These are phyloP conservation scores for Musa acuminata DNA, from an alignment of 176 grass and related monocot genomes.

Conservation along the genomic window DNA sequence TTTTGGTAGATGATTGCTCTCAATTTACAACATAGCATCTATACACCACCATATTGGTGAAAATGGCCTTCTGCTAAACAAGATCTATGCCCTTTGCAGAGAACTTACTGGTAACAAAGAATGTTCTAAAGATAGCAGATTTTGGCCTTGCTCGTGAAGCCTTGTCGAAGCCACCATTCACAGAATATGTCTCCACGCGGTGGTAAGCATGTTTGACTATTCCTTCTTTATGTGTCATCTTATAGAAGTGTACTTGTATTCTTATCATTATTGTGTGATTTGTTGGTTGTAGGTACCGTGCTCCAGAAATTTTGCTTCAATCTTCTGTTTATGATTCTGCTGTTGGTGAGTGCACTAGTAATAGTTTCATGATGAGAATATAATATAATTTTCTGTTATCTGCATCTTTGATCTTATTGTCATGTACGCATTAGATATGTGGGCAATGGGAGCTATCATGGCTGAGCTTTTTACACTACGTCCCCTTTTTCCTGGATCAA, in stretches of 20 bases:
- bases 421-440: slow-evolving; percentile 59
- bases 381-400: slow-evolving; percentile 4
- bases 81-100: slow-evolving; percentile 47
- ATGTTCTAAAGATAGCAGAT: slow-evolving; percentile 88
- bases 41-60: not conserved
- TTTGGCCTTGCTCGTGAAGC: slow-evolving; percentile 97
- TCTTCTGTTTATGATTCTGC: slow-evolving; percentile 83
- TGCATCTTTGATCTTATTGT: slow-evolving; percentile 1
- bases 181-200: slow-evolving; percentile 97
- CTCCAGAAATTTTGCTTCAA: slow-evolving; percentile 93
- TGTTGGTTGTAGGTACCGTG: slow-evolving; percentile 56
- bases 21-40: not conserved
- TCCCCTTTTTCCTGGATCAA: slow-evolving; percentile 94
- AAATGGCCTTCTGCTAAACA: not conserved
- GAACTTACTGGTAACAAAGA: slow-evolving; percentile 83
- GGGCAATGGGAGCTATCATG: slow-evolving; percentile 99
- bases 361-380: slow-evolving; percentile 12
- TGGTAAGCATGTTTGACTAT: slow-evolving; percentile 35
- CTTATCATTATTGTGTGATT: not conserved
- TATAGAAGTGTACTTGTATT: not conserved
- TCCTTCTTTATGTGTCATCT: not conserved
- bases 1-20: not conserved
- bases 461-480: slow-evolving; percentile 84
- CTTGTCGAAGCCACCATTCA: slow-evolving; percentile 84
- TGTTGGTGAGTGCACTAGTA: slow-evolving; percentile 67